Base-by-base conservation (phyloP, 805 yeast species). In the Candida corydali region DNA sequence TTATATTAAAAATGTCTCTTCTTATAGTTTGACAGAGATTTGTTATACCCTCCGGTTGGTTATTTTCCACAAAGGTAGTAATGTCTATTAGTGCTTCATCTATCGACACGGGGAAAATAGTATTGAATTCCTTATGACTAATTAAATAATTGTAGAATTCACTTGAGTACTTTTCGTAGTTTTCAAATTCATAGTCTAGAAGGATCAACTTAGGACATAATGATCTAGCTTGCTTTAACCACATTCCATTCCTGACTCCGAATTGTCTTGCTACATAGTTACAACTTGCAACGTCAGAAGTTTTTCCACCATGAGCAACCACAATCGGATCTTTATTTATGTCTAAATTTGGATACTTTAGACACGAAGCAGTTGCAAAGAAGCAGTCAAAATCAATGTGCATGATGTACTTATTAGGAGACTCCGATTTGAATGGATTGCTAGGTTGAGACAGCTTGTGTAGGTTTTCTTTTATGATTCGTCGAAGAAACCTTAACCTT, bases 351-450 rank as follows among this genome's bases (percentile, higher is more conserved):
- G 83, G 81, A 28, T 68, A 63, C 11, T 61, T 66, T 37, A 79
- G 59, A 3, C 86, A 74, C 0, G 96, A 84, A 0, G 83, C 96
- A 0, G 94, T 73, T 2, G 89, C 97, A 60, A 91, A 91, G 51
- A 93, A 91, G 45, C 95, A 87, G 56, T 91, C 98, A 57, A 88
- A 91, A 55, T 91, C 98, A 23, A 91, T 70, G 55, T 91, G 97
- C 37, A 89, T 54, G 8, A 89, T 74, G 1, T 72, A 53, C 23
- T 49, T 50, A 17, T 34, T 29, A 11, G 14, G 7, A 11, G 8
- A 3, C 19, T 15, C 12, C 5, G 9, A 25, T 15, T 16, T 9
- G 16, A 8, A 20, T 11, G 34, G 34, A 10, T 26, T 23, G 15
- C 11, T 9, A 6, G n/a, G 26, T 5, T 12, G 16, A 20, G 27